Conservation (phyloP, 257 asterid species). For the Striga asiatica region DNA sequence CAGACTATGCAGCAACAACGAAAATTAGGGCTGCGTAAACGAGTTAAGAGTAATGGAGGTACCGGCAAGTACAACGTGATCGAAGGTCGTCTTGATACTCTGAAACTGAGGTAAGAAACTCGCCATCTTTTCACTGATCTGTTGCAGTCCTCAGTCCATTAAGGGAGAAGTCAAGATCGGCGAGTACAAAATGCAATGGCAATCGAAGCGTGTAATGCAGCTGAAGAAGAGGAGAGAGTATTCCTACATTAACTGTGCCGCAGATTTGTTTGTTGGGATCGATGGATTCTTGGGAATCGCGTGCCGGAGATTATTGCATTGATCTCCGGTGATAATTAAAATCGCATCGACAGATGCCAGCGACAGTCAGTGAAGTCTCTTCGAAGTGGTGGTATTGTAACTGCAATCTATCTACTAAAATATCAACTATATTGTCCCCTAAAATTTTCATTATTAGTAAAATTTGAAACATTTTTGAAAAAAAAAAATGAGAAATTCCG, state of each 20-base stretch:
- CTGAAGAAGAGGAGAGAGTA: background rate
- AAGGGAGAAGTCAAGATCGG: constrained; percentile 30
- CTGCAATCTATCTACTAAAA: too few species aligned
- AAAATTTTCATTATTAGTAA: too few species aligned
- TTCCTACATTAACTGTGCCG: constrained; percentile 15
- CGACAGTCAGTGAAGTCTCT: background rate
- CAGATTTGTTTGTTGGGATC: constrained; percentile 21
- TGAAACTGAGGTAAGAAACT: constrained; percentile 92
- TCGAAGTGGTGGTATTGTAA: too few species aligned
- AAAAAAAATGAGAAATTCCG: too few species aligned
- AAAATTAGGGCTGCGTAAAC: background rate
- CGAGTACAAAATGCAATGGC: constrained; percentile 14
- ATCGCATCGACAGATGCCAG: background rate
- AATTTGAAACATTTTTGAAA: too few species aligned
- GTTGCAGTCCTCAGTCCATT: constrained; percentile 30
- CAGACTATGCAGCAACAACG: background rate
- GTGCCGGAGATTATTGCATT: background rate
- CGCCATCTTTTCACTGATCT: constrained; percentile 60
- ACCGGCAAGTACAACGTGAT: constrained; percentile 88
- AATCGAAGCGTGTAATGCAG: background rate
- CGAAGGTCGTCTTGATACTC: constrained; percentile 67
- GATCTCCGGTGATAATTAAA: background rate
- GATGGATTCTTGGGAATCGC: constrained; percentile 14
- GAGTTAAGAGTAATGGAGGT: constrained; percentile 2
- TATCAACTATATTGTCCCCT: too few species aligned